phyloP scores from a whole-genome alignment of 2,329 filamentous ascomycete genomes.

The Calonectria naviculata region DNA sequence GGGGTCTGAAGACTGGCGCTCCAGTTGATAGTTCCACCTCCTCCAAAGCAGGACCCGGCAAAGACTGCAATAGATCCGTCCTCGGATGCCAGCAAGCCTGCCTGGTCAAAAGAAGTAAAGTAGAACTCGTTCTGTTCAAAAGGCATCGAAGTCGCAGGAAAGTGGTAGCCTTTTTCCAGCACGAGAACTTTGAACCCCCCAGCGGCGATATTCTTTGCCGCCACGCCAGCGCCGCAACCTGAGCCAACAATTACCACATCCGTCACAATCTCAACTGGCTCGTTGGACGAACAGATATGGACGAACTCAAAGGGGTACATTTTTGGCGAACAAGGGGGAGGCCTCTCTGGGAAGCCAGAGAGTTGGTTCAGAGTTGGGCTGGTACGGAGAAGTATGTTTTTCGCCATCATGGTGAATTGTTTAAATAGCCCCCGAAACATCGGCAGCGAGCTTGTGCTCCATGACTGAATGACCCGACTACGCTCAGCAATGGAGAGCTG shows the following conservation, averaged over 20 bases:
- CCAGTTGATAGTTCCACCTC: not conserved
- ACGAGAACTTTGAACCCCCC: not conserved
- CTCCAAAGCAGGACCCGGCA: not conserved
- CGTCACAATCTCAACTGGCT: not conserved
- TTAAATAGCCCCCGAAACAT: conserved; percentile 9
- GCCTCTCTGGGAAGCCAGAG: not conserved
- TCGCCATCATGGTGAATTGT: conserved; percentile 16
- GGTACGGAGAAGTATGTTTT: conserved; percentile 7
- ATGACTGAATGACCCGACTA: not conserved
- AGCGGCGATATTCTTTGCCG: not conserved
- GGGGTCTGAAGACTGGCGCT: not conserved
- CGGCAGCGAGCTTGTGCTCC: conserved; percentile 2
- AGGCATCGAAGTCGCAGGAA: not conserved
- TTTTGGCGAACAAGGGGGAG: not conserved
- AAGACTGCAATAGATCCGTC: not conserved
- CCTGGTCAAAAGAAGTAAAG: not conserved
- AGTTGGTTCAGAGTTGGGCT: not conserved
- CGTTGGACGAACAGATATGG: not conserved
- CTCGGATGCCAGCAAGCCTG: not conserved
- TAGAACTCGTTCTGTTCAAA: not conserved
- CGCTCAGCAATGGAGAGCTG: conserved; percentile 4
- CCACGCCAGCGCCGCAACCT: not conserved
- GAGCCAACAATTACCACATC: conserved; percentile 3
- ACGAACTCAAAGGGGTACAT: not conserved
- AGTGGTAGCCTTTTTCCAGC: not conserved